Evolutionary conservation across 1,139 yeast genomes (phyloP).

Genomic region (Geotrichum candidum): DNA sequence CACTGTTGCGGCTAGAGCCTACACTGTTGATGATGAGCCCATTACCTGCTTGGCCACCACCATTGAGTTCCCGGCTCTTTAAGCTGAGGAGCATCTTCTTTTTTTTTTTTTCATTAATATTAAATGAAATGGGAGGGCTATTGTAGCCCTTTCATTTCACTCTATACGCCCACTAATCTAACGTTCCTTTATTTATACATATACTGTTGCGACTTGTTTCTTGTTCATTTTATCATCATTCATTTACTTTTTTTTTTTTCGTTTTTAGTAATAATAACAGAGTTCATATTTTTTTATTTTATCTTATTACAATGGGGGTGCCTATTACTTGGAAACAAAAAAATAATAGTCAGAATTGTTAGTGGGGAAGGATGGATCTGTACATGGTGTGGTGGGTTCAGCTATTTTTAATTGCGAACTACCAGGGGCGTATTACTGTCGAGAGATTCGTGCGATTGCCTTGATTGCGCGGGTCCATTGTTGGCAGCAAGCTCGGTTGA

Average conservation of each 20-base stretch:
- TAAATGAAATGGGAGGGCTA: neutral
- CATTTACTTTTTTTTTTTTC: neutral
- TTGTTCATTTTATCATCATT: too few species aligned
- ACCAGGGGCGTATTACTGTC: slow-evolving; percentile 25
- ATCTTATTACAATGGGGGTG: too few species aligned
- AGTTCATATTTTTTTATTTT: too few species aligned
- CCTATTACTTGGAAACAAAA: neutral
- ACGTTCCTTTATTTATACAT: neutral
- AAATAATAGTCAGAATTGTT: neutral
- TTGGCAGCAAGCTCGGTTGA: neutral
- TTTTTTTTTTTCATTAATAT: neutral
- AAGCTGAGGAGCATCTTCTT: neutral
- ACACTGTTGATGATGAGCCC: slow-evolving; percentile 69
- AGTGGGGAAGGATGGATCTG: neutral
- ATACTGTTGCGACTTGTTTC: neutral
- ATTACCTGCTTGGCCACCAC: slow-evolving; percentile 83
- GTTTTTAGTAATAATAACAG: neutral
- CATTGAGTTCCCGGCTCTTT: slow-evolving; percentile 39
- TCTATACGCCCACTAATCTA: neutral
- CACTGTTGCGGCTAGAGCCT: slow-evolving; percentile 81
- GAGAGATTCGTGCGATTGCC: slow-evolving; percentile 19
- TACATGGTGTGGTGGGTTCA: neutral
- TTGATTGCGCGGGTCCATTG: neutral
- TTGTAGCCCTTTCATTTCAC: neutral
- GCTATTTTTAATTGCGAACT: neutral